These are phyloP conservation scores for Aspergillus hortae DNA, from an alignment of 2,329 filamentous ascomycete species.

Conservation along the genomic window DNA sequence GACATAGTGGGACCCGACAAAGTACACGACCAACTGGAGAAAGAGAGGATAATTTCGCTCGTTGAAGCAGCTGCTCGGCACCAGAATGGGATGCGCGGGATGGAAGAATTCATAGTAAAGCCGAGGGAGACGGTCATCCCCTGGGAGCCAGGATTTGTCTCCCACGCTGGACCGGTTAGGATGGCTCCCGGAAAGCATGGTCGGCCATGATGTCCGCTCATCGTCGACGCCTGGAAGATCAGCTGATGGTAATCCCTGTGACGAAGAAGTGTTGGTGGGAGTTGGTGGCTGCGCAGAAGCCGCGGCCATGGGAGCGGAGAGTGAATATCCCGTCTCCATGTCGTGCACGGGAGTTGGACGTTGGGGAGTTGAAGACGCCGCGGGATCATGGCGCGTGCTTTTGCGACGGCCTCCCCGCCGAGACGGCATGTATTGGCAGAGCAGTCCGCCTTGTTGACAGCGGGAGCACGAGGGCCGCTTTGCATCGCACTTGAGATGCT, in stretches of 20 bases:
- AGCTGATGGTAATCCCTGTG: constrained; percentile 12
- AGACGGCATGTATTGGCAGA: constrained; percentile 69
- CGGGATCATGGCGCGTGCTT: constrained; percentile 16
- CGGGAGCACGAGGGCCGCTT: constrained; percentile 61
- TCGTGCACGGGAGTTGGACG: background rate
- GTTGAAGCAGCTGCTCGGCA: constrained; percentile 42
- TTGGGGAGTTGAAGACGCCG: background rate
- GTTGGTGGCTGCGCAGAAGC: background rate
- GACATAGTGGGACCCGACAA: constrained; percentile 52
- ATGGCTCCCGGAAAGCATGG: constrained; percentile 16
- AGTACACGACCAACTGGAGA: constrained; percentile 49
- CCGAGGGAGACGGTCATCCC: constrained; percentile 37
- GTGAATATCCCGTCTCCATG: background rate
- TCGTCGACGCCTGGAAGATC: constrained; percentile 13
- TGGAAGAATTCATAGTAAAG: constrained; percentile 54
- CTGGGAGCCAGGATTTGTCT: constrained; percentile 12
- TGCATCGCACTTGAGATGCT: constrained; percentile 74
- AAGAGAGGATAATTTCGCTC: constrained; percentile 42
- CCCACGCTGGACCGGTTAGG: constrained; percentile 12
- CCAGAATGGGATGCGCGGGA: constrained; percentile 52
- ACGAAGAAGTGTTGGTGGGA: constrained; percentile 13
- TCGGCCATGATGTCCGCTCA: constrained; percentile 15
- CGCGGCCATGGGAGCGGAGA: background rate
- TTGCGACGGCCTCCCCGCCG: constrained; percentile 55
- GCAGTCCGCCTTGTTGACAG: constrained; percentile 54